Conservation (phyloP, 1,284 basidiomycete species). For the Naganishia sp. region DNA sequence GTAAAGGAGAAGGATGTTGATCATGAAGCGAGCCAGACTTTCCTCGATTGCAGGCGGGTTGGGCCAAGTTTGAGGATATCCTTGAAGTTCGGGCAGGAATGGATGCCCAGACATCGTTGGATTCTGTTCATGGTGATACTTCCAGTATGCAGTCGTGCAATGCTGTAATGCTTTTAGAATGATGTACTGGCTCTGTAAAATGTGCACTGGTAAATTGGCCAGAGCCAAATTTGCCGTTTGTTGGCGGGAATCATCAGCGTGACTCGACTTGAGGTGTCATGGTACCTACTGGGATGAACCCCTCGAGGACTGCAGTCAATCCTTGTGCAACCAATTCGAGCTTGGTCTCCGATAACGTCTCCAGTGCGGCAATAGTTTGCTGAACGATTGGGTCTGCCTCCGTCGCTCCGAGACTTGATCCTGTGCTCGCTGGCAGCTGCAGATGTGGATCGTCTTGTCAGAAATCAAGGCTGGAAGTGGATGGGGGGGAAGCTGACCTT, state of each 20-base stretch:
- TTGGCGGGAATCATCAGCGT: conserved; percentile 56
- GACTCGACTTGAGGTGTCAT: conserved; percentile 23
- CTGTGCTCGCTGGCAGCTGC: conserved; percentile 83
- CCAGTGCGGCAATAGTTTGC: conserved; percentile 72
- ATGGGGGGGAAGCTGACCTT: conserved; percentile 18
- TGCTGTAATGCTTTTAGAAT: conserved; percentile 77
- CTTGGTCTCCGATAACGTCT: conserved; percentile 73
- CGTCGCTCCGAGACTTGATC: conserved; percentile 67
- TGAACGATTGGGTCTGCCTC: conserved; percentile 72
- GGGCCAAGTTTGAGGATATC: conserved; percentile 56
- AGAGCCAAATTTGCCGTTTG: conserved; percentile 43
- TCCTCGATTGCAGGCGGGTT: conserved; percentile 82
- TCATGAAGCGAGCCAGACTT: conserved; percentile 77
- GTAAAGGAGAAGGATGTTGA: conserved; percentile 78
- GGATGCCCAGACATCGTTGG: conserved; percentile 11
- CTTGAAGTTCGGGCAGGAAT: conserved; percentile 30
- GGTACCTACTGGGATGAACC: conserved; percentile 67
- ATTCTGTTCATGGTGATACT: conserved; percentile 40
- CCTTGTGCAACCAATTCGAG: conserved; percentile 75
- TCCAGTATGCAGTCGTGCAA: conserved; percentile 77
- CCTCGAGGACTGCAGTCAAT: conserved; percentile 73
- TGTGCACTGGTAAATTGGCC: conserved; percentile 63
- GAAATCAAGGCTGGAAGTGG: no score
- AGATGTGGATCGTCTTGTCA: not conserved
- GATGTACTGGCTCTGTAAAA: conserved; percentile 86